Evolutionary conservation across 179 eudicot genomes (phyloP).

Genomic region (Carnegiea gigantea): DNA sequence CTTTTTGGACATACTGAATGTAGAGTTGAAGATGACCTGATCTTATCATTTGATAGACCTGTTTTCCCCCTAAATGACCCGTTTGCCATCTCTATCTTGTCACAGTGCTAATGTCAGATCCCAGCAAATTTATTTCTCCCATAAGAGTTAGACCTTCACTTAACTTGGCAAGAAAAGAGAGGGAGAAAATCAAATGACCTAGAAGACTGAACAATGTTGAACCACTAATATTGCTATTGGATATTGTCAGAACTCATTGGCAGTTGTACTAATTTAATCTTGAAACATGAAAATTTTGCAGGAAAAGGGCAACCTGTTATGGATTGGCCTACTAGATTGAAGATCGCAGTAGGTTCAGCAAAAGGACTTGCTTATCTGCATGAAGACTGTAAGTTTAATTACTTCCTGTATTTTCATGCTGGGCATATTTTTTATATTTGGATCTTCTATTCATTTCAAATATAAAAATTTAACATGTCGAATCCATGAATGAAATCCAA

Average conservation of each 20-base stretch:
- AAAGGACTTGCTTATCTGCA: conserved; percentile 60
- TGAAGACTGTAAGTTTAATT: conserved; percentile 47
- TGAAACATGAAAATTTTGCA: conserved; percentile 15
- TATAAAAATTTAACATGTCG: no score
- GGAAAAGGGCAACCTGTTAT: conserved; percentile 41
- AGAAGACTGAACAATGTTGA: no score
- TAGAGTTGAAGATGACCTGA: no score
- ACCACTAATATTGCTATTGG: not conserved
- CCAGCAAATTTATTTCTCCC: no score
- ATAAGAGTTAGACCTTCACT: no score
- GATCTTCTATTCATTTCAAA: not conserved
- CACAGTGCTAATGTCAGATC: no score
- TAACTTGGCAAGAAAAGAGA: no score
- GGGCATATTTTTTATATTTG: not conserved
- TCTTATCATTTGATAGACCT: no score
- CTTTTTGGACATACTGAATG: no score
- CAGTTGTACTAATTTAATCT: not conserved
- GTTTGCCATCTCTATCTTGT: no score
- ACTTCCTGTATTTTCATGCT: not conserved
- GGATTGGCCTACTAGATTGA: conserved; percentile 50
- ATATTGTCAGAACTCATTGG: not conserved
- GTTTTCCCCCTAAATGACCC: no score
- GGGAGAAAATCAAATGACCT: no score
- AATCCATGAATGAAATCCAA: not conserved
- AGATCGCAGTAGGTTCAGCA: conserved; percentile 51